Conservation (phyloP, 2,329 filamentous ascomycete genomes). For the Penicillium nordicum region DNA sequence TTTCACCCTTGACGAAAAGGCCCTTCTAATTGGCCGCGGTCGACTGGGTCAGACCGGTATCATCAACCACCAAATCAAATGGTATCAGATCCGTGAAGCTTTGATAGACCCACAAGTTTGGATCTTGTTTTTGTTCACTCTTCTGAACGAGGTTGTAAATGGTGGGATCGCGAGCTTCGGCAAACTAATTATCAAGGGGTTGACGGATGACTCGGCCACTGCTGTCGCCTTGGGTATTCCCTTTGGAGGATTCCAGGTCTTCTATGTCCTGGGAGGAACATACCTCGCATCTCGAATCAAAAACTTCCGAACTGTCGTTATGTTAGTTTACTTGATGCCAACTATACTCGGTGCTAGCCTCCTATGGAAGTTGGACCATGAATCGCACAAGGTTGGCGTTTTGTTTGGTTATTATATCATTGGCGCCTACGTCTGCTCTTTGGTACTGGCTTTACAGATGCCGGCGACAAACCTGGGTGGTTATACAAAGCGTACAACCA, state of each 20-base stretch:
- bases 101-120: conserved; percentile 46
- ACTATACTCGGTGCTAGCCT: conserved; percentile 50
- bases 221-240: conserved; percentile 56
- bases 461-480: conserved; percentile 44
- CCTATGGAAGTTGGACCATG: conserved; percentile 49
- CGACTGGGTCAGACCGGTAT: conserved; percentile 44
- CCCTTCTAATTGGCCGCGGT: conserved; percentile 41
- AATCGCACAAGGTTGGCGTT: conserved; percentile 45
- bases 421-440: conserved; percentile 49
- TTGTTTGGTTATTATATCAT: conserved; percentile 53
- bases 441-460: conserved; percentile 52
- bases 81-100: conserved; percentile 49
- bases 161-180: conserved; percentile 56
- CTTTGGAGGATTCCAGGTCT: conserved; percentile 52
- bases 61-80: conserved; percentile 49
- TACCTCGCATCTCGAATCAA: conserved; percentile 51
- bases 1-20: conserved; percentile 46
- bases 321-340: conserved; percentile 52
- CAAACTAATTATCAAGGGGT: conserved; percentile 50
- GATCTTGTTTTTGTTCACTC: conserved; percentile 45
- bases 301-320: conserved; percentile 52
- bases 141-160: conserved; percentile 52
- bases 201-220: conserved; percentile 46
- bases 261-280: conserved; percentile 52
- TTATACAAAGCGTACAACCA: conserved; percentile 50